Base-by-base conservation (phyloP, 371 early-diverging fungal species). In the Mucor sp. region DNA sequence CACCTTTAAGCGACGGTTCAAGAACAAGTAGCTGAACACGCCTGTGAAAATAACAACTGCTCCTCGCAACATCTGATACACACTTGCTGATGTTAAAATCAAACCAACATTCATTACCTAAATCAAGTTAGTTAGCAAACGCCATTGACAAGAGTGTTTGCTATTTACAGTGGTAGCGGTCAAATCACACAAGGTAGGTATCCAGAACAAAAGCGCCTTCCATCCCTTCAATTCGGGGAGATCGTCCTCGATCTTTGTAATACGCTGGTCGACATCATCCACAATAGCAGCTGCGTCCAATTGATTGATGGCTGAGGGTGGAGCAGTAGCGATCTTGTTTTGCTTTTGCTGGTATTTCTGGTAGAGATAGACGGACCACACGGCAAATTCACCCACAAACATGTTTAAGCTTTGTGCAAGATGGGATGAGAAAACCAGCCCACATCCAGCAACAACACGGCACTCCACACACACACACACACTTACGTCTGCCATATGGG, bases 11-110 rank as follows among this genome's bases (percentile, higher is more conserved):
- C 88, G 86, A 48, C 93, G 87, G 33, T 89, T 85, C 37, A 97
- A 84, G 79, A 97, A 96, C 35, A 95, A 60, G 50, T 92, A 89
- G 4, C 95, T 94, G 61, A 97, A 87, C 17, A 91, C 58, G 17
- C 95, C 97, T 12, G 97, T 94, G 67, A 97, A 97, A 48, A 98
- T 88, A 21, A 98, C 97, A 47, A 97, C 93, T 3, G 94, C 91
- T 14, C 98, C 98, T 28, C 98, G 90, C 33, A 98, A 85, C 98
- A 98, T 98, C 82, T 97, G 97, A 81, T 98, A 98, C 4, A 97
- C 90, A 9, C 94, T 94, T 2, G 97, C 97, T 9, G 95, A 86
- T 25, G 94, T 94, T 71, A 91, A 91, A 65, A 98, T 85, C 64
- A 98, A 80, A 7, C 98, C 98, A 11, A 95, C 93, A 74, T 94